These are phyloP conservation scores for Mortierella sp. DNA, from an alignment of 371 early-diverging fungal species.

Conservation along the genomic window DNA sequence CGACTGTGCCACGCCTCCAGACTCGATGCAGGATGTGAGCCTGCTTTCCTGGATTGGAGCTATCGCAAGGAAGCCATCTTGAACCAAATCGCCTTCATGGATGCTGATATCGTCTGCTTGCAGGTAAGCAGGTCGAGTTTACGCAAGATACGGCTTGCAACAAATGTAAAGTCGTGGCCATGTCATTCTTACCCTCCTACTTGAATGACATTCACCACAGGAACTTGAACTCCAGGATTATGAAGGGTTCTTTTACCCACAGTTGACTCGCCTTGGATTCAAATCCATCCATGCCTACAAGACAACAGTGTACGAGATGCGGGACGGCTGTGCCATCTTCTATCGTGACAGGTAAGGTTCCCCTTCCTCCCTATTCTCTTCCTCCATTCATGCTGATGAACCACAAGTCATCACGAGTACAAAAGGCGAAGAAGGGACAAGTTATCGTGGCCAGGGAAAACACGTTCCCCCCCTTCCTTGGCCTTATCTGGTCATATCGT, in stretches of 20 bases:
- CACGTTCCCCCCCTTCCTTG: constrained; percentile 7
- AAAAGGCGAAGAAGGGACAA: background rate
- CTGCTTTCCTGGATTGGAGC: constrained; percentile 47
- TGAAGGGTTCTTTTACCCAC: constrained; percentile 45
- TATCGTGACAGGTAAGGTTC: constrained; percentile 50
- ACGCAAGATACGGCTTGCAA: too few relatives aligned
- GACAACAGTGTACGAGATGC: constrained; percentile 52
- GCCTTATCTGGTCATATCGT: background rate
- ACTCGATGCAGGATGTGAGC: constrained; percentile 38
- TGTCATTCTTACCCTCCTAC: too few relatives aligned
- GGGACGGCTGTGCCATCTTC: constrained; percentile 56
- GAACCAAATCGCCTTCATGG: constrained; percentile 45
- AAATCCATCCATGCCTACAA: constrained; percentile 52
- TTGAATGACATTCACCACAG: constrained; percentile 8
- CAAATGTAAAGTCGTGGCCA: too few relatives aligned
- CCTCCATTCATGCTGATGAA: too few relatives aligned
- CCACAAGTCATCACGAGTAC: background rate
- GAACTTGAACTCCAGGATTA: constrained; percentile 50
- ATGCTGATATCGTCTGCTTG: constrained; percentile 48
- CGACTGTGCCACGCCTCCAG: constrained; percentile 38
- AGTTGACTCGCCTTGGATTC: constrained; percentile 46
- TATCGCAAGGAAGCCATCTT: constrained; percentile 48
- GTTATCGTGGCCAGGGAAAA: constrained; percentile 6
- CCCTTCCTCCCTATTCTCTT: too few relatives aligned
- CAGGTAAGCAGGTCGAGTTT: constrained; percentile 36